A percentile compares a stretch with the other conserved stretches of the same genome.
These are phyloP conservation scores for Clonostachys sp. DNA, from an alignment of 2,329 filamentous ascomycete species.

Conservation along the genomic window DNA sequence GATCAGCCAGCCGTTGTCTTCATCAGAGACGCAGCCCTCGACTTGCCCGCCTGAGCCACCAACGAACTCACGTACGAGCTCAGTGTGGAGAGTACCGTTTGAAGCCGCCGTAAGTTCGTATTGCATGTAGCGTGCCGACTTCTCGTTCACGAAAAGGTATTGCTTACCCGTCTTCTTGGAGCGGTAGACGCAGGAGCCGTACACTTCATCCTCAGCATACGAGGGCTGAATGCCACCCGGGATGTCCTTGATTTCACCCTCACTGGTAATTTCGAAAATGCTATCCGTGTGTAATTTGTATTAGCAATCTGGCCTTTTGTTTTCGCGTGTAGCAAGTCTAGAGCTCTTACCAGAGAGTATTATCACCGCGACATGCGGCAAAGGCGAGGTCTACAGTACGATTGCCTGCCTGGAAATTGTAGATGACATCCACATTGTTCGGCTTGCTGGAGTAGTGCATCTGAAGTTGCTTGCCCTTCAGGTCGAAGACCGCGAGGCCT, in stretches of 20 bases:
- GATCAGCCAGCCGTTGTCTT: conserved; percentile 43
- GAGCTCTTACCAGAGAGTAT: conserved; percentile 43
- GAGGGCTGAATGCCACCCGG: conserved; percentile 40
- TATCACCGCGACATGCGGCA: conserved; percentile 43
- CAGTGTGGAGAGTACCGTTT: conserved; percentile 35
- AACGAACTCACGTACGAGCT: conserved; percentile 43
- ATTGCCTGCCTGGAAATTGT: conserved; percentile 36
- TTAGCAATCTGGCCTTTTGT: not conserved
- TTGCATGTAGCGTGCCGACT: conserved; percentile 47
- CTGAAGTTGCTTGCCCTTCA: conserved; percentile 41
- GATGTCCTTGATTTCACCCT: conserved; percentile 35
- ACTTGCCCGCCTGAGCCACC: conserved; percentile 47
- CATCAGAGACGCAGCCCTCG: conserved; percentile 48
- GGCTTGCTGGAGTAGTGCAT: conserved; percentile 38
- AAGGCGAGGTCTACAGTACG: conserved; percentile 41
- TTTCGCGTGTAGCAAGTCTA: accelerated
- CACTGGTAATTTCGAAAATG: conserved; percentile 41
- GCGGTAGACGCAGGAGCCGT: conserved; percentile 47
- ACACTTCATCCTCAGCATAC: conserved; percentile 37
- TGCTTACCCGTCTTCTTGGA: conserved; percentile 40
- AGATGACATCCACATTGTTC: conserved; percentile 51
- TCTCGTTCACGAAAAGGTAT: conserved; percentile 51
- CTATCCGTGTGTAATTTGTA: conserved; percentile 20
- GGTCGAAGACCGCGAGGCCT: conserved; percentile 43
- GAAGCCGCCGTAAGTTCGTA: conserved; percentile 37